These are phyloP conservation scores for Umbelopsis ramanniana DNA, from an alignment of 192 early-diverging fungal genomes.

Conservation along the genomic window DNA sequence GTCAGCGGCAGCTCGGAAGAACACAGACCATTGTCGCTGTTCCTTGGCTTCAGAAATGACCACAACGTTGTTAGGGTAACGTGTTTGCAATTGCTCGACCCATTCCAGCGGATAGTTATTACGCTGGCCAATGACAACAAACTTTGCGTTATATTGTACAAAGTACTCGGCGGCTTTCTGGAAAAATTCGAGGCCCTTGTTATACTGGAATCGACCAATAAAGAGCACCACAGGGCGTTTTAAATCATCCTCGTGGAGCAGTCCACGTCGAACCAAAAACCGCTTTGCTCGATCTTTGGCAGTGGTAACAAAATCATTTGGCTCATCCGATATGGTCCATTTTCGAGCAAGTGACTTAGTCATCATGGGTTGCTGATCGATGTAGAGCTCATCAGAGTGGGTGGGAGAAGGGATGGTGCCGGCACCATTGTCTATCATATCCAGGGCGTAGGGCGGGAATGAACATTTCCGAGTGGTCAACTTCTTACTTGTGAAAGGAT, in stretches of 20 bases:
- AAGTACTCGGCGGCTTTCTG: slow-evolving; percentile 36
- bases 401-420: slow-evolving; percentile 5
- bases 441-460: slow-evolving; percentile 44
- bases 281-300: slow-evolving; percentile 52
- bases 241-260: slow-evolving; percentile 44
- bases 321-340: slow-evolving; percentile 14
- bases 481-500: slow-evolving; percentile 49
- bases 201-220: slow-evolving; percentile 62
- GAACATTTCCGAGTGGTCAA: slow-evolving; percentile 36
- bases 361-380: not conserved
- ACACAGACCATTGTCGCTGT: slow-evolving; percentile 50
- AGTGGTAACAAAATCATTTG: slow-evolving; percentile 27
- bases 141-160: slow-evolving; percentile 43
- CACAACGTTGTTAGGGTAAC: slow-evolving; percentile 44
- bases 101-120: slow-evolving; percentile 53
- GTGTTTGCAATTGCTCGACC: slow-evolving; percentile 37
- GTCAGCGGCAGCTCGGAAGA: slow-evolving; percentile 58
- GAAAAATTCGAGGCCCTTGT: slow-evolving; percentile 59
- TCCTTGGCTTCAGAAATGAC: slow-evolving; percentile 44
- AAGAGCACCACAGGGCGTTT: slow-evolving; percentile 49
- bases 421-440: slow-evolving; percentile 18
- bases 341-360: not conserved
- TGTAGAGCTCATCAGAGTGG: not conserved
- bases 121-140: slow-evolving; percentile 60
- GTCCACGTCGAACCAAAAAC: slow-evolving; percentile 45